Percentiles rank a stretch among this genome's conserved stretches.
Evolutionary conservation across 2,329 filamentous ascomycete species (phyloP).

Genomic region (Alternaria dauci): DNA sequence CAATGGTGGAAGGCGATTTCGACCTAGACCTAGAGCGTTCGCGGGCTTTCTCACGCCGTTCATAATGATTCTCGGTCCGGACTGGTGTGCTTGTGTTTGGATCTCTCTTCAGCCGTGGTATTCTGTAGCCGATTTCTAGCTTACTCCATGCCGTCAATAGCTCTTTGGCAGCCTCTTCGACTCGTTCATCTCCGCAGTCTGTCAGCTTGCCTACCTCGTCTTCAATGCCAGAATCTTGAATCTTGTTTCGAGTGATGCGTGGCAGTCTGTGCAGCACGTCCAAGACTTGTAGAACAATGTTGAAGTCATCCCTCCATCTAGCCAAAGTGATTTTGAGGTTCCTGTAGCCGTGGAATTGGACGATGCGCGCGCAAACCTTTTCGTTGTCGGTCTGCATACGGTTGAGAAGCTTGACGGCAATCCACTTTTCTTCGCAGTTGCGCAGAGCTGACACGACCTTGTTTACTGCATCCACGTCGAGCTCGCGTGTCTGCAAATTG

Average conservation of each 20-base stretch:
- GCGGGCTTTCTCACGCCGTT: slow-evolving; percentile 62
- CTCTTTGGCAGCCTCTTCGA: slow-evolving; percentile 73
- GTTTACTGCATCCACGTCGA: slow-evolving; percentile 84
- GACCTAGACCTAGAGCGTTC: slow-evolving; percentile 60
- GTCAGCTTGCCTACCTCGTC: slow-evolving; percentile 75
- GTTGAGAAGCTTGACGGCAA: slow-evolving; percentile 90
- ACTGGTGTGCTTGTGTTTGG: slow-evolving; percentile 61
- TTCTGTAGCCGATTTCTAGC: slow-evolving; percentile 89
- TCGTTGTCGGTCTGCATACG: slow-evolving; percentile 90
- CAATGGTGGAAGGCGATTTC: slow-evolving; percentile 53
- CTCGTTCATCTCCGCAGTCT: slow-evolving; percentile 74
- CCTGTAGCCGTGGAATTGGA: slow-evolving; percentile 96
- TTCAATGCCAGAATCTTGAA: slow-evolving; percentile 95
- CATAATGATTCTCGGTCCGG: slow-evolving; percentile 64
- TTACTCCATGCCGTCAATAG: slow-evolving; percentile 88
- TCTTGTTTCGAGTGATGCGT: slow-evolving; percentile 93
- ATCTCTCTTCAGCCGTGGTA: slow-evolving; percentile 87
- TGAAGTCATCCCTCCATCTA: slow-evolving; percentile 87
- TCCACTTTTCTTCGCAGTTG: slow-evolving; percentile 99
- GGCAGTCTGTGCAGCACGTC: slow-evolving; percentile 90
- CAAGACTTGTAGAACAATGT: slow-evolving; percentile 87
- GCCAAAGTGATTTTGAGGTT: slow-evolving; percentile 88
- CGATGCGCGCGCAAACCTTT: slow-evolving; percentile 83
- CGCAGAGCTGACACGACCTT: slow-evolving; percentile 97
- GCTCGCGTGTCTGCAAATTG: slow-evolving; percentile 78